Evolutionary conservation across 257 asterid species (phyloP).

Genomic region (Ajuga chamaepitys): DNA sequence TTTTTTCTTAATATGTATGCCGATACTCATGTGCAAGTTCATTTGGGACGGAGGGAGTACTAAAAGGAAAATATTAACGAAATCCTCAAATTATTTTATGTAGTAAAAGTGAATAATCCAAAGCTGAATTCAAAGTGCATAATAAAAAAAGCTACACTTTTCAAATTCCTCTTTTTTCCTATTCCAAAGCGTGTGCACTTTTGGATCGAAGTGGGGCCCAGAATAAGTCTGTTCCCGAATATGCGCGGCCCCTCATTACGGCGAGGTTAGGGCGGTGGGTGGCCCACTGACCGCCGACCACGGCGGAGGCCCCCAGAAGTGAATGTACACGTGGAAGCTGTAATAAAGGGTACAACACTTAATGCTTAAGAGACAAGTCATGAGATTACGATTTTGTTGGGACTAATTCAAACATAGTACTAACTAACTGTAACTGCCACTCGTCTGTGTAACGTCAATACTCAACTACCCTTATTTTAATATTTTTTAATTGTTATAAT

Average conservation of each 20-base stretch:
- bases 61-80: too few species aligned
- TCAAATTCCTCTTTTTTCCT: not conserved
- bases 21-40: too few species aligned
- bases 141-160: not conserved
- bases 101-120: not conserved
- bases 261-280: constrained; percentile 19
- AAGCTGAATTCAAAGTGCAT: not conserved
- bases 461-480: not conserved
- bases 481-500: too few species aligned
- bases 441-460: not conserved
- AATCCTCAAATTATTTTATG: too few species aligned
- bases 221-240: not conserved
- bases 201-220: constrained; percentile 12
- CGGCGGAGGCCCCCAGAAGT: not conserved
- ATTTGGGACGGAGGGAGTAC: too few species aligned
- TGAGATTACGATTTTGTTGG: not conserved
- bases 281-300: constrained; percentile 15
- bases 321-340: constrained; percentile 16
- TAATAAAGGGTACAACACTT: not conserved
- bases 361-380: constrained; percentile 14
- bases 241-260: not conserved
- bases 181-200: constrained; percentile 17
- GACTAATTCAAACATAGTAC: constrained; percentile 10
- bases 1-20: too few species aligned
- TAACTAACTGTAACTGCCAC: constrained; percentile 26